Percentiles rank a stretch among this genome's conserved stretches.
phyloP scores from a whole-genome alignment of 345 rosid species.

The Lepidium sativum region DNA sequence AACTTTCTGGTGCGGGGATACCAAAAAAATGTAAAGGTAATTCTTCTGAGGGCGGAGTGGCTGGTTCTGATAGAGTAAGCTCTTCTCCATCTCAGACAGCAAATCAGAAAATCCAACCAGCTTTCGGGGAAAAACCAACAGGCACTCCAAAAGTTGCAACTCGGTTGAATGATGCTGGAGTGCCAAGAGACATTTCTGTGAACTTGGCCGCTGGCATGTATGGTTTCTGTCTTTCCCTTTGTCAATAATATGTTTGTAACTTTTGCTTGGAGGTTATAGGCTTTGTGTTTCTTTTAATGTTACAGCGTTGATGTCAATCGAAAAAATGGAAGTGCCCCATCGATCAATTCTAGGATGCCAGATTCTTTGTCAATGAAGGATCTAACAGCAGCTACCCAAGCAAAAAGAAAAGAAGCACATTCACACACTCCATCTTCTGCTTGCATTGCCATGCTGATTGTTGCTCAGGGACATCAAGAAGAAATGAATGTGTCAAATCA shows the following conservation, averaged over 20 bases:
- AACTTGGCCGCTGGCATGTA: constrained; percentile 41
- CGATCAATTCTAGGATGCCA: constrained; percentile 41
- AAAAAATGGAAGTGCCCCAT: constrained; percentile 32
- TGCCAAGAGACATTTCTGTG: constrained; percentile 31
- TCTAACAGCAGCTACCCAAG: constrained; percentile 95
- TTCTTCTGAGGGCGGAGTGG: constrained; percentile 32
- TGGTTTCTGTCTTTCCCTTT: constrained; percentile 16
- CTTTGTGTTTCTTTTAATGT: constrained; percentile 1
- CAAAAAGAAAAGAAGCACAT: constrained; percentile 75
- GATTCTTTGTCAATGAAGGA: constrained; percentile 63
- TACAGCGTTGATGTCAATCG: constrained; percentile 37
- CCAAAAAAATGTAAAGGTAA: constrained; percentile 42
- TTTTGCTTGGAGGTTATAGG: background rate
- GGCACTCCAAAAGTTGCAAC: constrained; percentile 39
- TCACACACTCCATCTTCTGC: constrained; percentile 41
- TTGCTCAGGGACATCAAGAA: constrained; percentile 36
- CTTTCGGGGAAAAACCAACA: constrained; percentile 45
- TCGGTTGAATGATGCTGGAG: constrained; percentile 28
- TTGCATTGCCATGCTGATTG: constrained; percentile 32
- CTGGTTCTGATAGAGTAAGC: constrained; percentile 30
- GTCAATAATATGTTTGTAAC: background rate
- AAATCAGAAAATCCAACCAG: constrained; percentile 38
- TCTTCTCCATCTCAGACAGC: constrained; percentile 37
- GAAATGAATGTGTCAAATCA: constrained; percentile 39
- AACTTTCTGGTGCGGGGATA: constrained; percentile 29